phyloP scores from a whole-genome alignment of 352 stramenopile species.

The Pythium dissimile region DNA sequence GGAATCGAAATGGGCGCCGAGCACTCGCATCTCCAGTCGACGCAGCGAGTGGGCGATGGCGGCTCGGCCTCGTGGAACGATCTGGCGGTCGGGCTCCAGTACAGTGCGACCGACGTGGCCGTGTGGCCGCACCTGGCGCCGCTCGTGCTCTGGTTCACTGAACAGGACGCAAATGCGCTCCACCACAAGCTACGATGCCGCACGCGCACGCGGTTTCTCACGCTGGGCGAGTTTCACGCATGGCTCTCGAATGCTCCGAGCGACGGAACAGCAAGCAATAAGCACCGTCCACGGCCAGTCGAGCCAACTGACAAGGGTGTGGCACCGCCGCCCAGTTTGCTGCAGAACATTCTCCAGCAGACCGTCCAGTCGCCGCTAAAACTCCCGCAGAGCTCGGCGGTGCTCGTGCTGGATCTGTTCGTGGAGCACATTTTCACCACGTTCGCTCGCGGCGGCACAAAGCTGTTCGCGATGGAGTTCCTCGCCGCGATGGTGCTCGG shows the following conservation, averaged over 20 bases:
- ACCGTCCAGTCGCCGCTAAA: slow-evolving; percentile 4
- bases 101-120: slow-evolving; percentile 41
- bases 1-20: slow-evolving; percentile 32
- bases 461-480: slow-evolving; percentile 59
- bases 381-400: neutral
- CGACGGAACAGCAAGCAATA: neutral
- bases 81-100: slow-evolving; percentile 47
- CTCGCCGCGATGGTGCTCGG: slow-evolving; percentile 50
- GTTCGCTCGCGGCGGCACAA: slow-evolving; percentile 25
- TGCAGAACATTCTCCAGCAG: neutral
- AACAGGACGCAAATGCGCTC: slow-evolving; percentile 41
- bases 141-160: slow-evolving; percentile 63
- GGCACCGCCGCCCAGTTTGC: slow-evolving; percentile 35
- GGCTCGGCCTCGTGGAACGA: slow-evolving; percentile 15
- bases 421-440: slow-evolving; percentile 65
- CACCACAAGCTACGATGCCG: slow-evolving; percentile 21
- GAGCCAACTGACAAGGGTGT: slow-evolving; percentile 37
- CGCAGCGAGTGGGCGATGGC: neutral
- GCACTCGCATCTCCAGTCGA: slow-evolving; percentile 24
- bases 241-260: slow-evolving; percentile 26
- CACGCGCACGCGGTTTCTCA: slow-evolving; percentile 32
- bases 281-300: too few species aligned
- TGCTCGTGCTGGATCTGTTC: slow-evolving; percentile 41
- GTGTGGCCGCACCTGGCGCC: slow-evolving; percentile 61
- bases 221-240: slow-evolving; percentile 40